Evolutionary conservation across 352 stramenopile genomes (phyloP).

Genomic region (Phytophthora cactorum): DNA sequence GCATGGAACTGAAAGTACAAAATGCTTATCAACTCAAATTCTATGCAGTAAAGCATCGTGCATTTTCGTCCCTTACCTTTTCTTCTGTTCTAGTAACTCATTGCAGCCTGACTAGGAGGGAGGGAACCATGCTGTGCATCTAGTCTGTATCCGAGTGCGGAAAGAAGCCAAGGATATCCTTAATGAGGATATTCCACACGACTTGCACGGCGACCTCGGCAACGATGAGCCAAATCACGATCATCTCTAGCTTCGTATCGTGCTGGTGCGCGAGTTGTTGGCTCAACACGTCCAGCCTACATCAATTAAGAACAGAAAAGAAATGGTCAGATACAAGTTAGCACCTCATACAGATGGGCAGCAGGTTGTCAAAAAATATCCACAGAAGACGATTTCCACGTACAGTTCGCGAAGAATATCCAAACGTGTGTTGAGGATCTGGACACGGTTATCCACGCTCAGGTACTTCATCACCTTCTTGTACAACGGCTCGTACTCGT

Average conservation of each 20-base stretch:
- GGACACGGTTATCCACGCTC: constrained; percentile 91
- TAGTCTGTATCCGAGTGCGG: constrained; percentile 60
- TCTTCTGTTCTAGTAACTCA: background rate
- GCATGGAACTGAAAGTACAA: background rate
- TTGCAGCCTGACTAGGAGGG: background rate
- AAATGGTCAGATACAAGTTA: background rate
- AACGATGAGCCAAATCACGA: constrained; percentile 95
- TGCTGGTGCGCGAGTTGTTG: constrained; percentile 92
- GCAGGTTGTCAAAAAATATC: too few relatives aligned
- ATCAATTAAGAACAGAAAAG: constrained; percentile 3
- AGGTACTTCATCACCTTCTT: constrained; percentile 93
- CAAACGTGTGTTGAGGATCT: constrained; percentile 94
- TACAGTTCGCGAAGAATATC: constrained; percentile 94
- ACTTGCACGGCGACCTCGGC: constrained; percentile 90
- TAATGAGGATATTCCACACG: constrained; percentile 91
- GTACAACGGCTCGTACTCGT: constrained; percentile 93
- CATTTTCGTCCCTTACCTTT: constrained; percentile 14
- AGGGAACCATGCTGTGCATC: constrained; percentile 12
- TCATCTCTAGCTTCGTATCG: constrained; percentile 92
- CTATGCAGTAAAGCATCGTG: constrained; percentile 17
- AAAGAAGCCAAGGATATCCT: constrained; percentile 90
- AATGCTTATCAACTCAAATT: constrained; percentile 4
- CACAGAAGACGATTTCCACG: constrained; percentile 17
- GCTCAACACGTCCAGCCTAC: constrained; percentile 91
- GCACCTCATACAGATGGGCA: too few relatives aligned